Conservation (phyloP, 306 rosid genomes). For the Ammopiptanthus mongolicus region DNA sequence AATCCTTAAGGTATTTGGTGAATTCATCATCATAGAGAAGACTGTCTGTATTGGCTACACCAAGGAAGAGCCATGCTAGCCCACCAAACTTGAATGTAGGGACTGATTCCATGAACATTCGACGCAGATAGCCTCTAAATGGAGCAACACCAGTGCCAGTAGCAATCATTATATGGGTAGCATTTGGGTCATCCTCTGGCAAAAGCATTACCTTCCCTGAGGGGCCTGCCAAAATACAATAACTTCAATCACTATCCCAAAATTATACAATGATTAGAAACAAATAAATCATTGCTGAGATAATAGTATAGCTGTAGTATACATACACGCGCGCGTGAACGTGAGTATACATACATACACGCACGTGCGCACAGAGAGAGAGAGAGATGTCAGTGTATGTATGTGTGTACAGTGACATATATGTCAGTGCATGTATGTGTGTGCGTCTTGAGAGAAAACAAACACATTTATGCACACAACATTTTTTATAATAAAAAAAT, state of each 20-base stretch:
- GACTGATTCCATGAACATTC: slow-evolving; percentile 93
- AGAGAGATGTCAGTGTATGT: too few species aligned
- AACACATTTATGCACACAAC: not conserved
- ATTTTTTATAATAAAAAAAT: not conserved
- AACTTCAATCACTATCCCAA: not conserved
- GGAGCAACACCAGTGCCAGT: slow-evolving; percentile 98
- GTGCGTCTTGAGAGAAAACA: not conserved
- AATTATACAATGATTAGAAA: not conserved
- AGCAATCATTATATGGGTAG: slow-evolving; percentile 96
- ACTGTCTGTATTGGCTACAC: slow-evolving; percentile 85
- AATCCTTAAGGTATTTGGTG: slow-evolving; percentile 73
- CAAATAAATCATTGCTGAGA: not conserved
- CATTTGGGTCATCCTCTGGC: slow-evolving; percentile 89
- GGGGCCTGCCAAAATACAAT: slow-evolving; percentile 56
- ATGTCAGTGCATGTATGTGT: not conserved
- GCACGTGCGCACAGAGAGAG: too few species aligned
- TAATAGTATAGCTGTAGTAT: not conserved
- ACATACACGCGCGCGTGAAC: too few species aligned
- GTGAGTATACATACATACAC: not conserved
- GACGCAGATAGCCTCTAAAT: slow-evolving; percentile 89
- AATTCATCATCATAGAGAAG: slow-evolving; percentile 89
- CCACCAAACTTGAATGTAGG: slow-evolving; percentile 82
- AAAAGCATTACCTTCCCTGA: slow-evolving; percentile 97
- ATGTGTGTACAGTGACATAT: too few species aligned
- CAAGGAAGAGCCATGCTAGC: slow-evolving; percentile 95